Base-by-base conservation (phyloP, 352 stramenopile genomes). In the Pythium monospermum region DNA sequence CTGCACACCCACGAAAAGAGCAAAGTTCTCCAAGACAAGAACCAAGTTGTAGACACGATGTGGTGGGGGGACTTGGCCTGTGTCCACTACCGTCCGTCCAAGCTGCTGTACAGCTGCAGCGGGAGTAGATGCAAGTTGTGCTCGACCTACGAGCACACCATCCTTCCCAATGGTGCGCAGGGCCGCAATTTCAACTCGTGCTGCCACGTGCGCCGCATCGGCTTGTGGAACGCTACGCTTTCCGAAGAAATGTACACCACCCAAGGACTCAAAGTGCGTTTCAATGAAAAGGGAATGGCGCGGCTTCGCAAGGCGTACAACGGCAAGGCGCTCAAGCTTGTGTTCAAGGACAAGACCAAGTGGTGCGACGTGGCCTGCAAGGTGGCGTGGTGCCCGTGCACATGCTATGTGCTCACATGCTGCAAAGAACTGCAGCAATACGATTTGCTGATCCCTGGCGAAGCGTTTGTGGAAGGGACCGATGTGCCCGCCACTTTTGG, bases 351-450 rank as follows among this genome's bases (percentile, higher is more conserved):
- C 27, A 15, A 41, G 31, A 27, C 12, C 3, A 7, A 58, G 50
- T 52, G 50, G 10, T 45, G 31, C 40, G 50, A 58, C 31, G 32
- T 40, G 7, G 33, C 42, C 8, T 35, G 30, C 40, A 51, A 52
- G 41, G 50, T 31, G 15, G 18, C 41, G 15, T 51, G 31, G 30
- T 52, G 40, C n/a, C 31, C 50, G 28, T 58, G 50, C 39, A 49
- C 42, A 33, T 52, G 39, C 40, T 58, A 31, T 33, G 25, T 30
- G n/a, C 37, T 22, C 5, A 19, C 15, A 13, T 50, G 43, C 31
- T 50, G 43, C 26, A n/a, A 36, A 1, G 40, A 58, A 25, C 23
- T 36, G 13, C 43, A 37, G 19, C 10, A 16, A 1, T 51, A 51
- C 40, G 50, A 58, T 12, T 30, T 58, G 30, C 18, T 58, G 8